Conservation (phyloP, 352 stramenopile genomes). For the Phytophthora vignae region DNA sequence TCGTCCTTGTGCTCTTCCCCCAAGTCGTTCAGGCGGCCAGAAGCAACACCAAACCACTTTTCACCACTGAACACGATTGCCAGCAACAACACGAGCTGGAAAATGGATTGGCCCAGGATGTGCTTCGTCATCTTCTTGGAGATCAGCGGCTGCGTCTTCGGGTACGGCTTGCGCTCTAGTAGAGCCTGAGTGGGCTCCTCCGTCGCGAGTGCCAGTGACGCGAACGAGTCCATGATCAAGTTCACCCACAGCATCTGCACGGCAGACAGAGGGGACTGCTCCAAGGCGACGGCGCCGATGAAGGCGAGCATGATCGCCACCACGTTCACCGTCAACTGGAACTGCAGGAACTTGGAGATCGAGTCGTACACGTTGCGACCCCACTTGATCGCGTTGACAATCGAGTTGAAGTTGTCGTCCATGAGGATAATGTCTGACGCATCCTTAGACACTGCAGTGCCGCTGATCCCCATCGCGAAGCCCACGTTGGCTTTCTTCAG, state of each 20-base stretch:
- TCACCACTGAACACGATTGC: constrained; percentile 80
- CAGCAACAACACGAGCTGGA: constrained; percentile 90
- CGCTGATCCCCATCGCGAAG: constrained; percentile 94
- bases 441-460: constrained; percentile 94
- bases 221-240: constrained; percentile 97
- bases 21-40: constrained; percentile 46
- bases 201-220: constrained; percentile 93
- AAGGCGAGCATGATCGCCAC: constrained; percentile 93
- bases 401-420: constrained; percentile 97
- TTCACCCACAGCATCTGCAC: constrained; percentile 98
- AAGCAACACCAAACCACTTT: constrained; percentile 50
- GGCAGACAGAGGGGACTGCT: constrained; percentile 87
- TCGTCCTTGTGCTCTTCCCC: constrained; percentile 55
- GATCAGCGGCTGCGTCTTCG: constrained; percentile 89
- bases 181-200: constrained; percentile 89
- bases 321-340: constrained; percentile 96
- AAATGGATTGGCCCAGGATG: constrained; percentile 92
- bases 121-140: constrained; percentile 95
- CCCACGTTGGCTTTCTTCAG: constrained; percentile 95
- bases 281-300: constrained; percentile 71
- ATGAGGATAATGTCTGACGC: constrained; percentile 96
- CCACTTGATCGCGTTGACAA: constrained; percentile 96
- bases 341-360: constrained; percentile 97
- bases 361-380: constrained; percentile 97
- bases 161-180: constrained; percentile 91